These are phyloP conservation scores for Mycotypha africana DNA, from an alignment of 371 early-diverging fungal species.

Conservation along the genomic window DNA sequence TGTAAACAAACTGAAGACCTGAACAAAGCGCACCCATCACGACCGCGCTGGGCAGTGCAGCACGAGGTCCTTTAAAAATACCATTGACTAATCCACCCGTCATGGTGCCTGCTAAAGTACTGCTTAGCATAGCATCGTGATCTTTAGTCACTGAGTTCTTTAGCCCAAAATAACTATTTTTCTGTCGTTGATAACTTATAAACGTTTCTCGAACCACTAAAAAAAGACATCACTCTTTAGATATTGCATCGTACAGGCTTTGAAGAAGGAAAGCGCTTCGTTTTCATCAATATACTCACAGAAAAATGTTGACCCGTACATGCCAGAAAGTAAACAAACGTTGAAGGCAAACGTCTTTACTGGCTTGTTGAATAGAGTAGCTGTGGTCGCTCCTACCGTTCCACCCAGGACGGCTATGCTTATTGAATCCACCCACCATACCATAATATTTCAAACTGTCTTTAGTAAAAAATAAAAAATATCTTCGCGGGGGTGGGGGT, in stretches of 20 bases:
- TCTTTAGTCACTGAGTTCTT: conserved; percentile 55
- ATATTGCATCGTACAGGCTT: too few species aligned
- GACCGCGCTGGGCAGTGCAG: conserved; percentile 44
- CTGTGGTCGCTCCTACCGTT: conserved; percentile 45
- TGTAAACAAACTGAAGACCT: conserved; percentile 20
- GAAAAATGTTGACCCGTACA: conserved; percentile 43
- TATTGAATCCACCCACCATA: not conserved
- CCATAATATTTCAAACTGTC: not conserved
- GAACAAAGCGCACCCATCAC: conserved; percentile 45
- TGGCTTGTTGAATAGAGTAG: conserved; percentile 32
- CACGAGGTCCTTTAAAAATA: conserved; percentile 43
- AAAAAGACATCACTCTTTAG: not conserved
- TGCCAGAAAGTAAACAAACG: conserved; percentile 37
- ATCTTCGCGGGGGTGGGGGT: too few species aligned
- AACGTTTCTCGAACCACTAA: conserved; percentile 48
- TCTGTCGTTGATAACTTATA: conserved; percentile 43
- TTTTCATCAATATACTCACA: conserved; percentile 19
- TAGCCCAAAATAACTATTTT: conserved; percentile 51
- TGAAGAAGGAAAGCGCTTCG: not conserved
- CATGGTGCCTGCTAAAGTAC: conserved; percentile 52
- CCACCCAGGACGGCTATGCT: conserved; percentile 35
- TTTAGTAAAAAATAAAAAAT: not conserved
- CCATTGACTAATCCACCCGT: conserved; percentile 54
- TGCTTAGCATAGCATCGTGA: conserved; percentile 50
- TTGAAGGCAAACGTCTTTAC: conserved; percentile 30